These are phyloP conservation scores for Mortierella polycephala DNA, from an alignment of 371 early-diverging fungal species.

Conservation along the genomic window DNA sequence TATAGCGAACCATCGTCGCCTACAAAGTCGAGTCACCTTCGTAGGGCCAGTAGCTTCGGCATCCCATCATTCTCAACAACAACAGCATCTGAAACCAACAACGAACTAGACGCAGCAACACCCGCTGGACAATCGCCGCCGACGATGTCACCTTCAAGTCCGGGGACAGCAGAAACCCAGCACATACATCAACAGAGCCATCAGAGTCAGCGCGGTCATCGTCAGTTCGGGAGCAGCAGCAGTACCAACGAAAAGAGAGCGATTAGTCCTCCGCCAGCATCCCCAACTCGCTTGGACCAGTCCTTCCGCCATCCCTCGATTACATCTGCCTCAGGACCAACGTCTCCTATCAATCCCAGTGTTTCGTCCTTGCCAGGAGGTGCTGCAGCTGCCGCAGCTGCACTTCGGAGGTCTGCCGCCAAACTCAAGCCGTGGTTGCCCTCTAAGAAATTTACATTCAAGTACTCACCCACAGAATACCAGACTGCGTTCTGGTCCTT, in stretches of 20 bases:
- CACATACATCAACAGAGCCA: constrained; percentile 8
- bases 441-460: constrained; percentile 48
- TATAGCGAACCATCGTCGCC: constrained; percentile 44
- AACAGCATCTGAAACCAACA: neutral
- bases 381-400: constrained; percentile 31
- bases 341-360: constrained; percentile 14
- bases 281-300: constrained; percentile 40
- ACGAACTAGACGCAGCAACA: neutral
- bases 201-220: neutral
- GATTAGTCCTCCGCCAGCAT: constrained; percentile 37
- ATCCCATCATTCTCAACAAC: constrained; percentile 7
- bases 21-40: constrained; percentile 16
- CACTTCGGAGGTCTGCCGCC: constrained; percentile 35
- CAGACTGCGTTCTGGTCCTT: constrained; percentile 66
- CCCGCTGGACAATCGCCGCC: neutral
- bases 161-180: constrained; percentile 1
- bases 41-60: constrained; percentile 27
- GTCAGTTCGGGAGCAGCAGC: neutral
- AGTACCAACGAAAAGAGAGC: constrained; percentile 16
- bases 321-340: constrained; percentile 20
- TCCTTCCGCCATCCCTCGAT: constrained; percentile 42
- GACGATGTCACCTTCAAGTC: constrained; percentile 19
- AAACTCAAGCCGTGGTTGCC: constrained; percentile 51
- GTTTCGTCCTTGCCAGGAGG: constrained; percentile 30
- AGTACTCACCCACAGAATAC: constrained; percentile 41